Base-by-base conservation (phyloP, 2,329 filamentous ascomycete species). In the Anisogramma anomala region DNA sequence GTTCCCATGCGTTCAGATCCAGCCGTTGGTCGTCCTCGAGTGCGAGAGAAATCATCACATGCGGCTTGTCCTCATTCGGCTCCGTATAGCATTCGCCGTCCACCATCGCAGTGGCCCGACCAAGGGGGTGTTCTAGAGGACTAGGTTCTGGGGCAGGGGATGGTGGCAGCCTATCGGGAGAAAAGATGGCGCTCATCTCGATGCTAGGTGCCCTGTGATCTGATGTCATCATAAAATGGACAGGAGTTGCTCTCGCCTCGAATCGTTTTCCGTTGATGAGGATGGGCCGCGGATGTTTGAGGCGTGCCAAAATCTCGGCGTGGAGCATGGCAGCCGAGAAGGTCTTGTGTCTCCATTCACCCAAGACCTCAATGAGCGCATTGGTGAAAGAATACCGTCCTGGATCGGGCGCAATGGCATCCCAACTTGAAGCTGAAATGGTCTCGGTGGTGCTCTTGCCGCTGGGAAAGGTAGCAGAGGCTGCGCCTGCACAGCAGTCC, bases 151-250 rank as follows among this genome's bases (percentile, higher is more conserved):
- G 51, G 3, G 61, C 58, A 13, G 61, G 63, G 4, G 63, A 62
- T 2, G 61, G 57, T 0, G 64, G 58, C n/a, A 55, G 51, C 25
- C 51, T 53, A 17, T 58, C 56, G 4, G 50, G 44, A 3, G 62
- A 51, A 3, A 64, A 31, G 11, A 63, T 54, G 18, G 65, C 62
- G 5, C 65, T 65, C 26, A 77, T 55, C 51, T 77, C 72, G 32
- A 77, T 77, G 42, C 72, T 76, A 0, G 71, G 70, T 1, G 69
- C 71, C 43, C 64, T 71, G 52, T 76, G 72, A 43, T 77, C 74
- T 14, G 70, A 64, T 2, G 73, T 77, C 71, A 76, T 76, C 69
- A 77, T 77, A 50, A 76, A 76, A 49, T 77, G 73, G 4, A 77
- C 71, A 0, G 73, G 72, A 0, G 73, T 77, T 2, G 72, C 72